phyloP scores from a whole-genome alignment of 805 yeast genomes.

The Isabelozyma rhagii region DNA sequence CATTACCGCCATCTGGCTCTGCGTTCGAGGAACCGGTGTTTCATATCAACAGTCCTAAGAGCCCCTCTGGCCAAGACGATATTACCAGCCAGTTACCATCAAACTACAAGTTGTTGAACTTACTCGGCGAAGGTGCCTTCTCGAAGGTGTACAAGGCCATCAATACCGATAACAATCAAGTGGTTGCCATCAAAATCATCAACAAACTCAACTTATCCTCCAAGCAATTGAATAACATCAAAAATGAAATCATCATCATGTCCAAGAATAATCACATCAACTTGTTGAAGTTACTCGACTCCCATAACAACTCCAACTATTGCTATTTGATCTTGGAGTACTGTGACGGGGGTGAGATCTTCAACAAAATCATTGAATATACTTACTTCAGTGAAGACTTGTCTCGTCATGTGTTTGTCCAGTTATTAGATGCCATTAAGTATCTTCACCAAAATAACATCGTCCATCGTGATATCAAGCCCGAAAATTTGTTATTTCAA shows the following conservation, averaged over 20 bases:
- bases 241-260: constrained; percentile 75
- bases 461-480: constrained; percentile 81
- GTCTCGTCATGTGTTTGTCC: constrained; percentile 68
- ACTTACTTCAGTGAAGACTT: constrained; percentile 75
- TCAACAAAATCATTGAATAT: constrained; percentile 72
- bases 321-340: constrained; percentile 68
- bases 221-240: constrained; percentile 54
- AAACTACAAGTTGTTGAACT: constrained; percentile 25
- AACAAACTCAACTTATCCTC: constrained; percentile 53
- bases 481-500: constrained; percentile 68
- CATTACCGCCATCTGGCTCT: not conserved
- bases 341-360: constrained; percentile 76
- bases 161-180: constrained; percentile 28
- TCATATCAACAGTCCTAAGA: not conserved
- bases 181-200: constrained; percentile 75
- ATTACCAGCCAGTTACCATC: constrained; percentile 15
- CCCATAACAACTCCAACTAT: constrained; percentile 48
- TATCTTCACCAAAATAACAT: constrained; percentile 65
- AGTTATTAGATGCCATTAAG: constrained; percentile 66
- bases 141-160: constrained; percentile 77
- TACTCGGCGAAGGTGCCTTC: constrained; percentile 85
- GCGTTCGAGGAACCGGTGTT: not conserved
- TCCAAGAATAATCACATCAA: constrained; percentile 59
- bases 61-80: not conserved
- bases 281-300: constrained; percentile 53